phyloP scores from a whole-genome alignment of 345 rosid species.

The Firmiana major region DNA sequence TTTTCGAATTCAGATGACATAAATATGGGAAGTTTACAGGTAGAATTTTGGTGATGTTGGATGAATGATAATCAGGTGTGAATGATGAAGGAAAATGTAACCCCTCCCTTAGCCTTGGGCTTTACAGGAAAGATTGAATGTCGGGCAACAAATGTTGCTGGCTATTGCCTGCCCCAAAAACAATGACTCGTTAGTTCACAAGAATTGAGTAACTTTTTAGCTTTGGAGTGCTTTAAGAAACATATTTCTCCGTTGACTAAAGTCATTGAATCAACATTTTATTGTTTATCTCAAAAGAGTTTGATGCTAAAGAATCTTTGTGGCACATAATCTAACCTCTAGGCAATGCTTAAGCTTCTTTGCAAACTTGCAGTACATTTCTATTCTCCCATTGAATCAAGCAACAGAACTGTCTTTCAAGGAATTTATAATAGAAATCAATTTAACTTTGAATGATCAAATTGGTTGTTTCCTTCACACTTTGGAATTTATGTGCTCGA shows the following conservation, averaged over 20 bases:
- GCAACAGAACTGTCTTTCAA: neutral
- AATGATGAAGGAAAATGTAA: neutral
- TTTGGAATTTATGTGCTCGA: no score
- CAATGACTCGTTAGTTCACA: neutral
- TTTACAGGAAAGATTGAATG: neutral
- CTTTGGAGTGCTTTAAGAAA: no score
- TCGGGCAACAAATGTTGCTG: neutral
- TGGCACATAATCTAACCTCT: no score
- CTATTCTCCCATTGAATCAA: neutral
- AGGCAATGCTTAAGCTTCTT: no score
- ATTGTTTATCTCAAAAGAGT: no score
- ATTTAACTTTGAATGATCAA: no score
- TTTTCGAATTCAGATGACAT: neutral
- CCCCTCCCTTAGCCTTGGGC: neutral
- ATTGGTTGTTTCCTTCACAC: conserved; percentile 7
- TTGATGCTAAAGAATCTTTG: neutral
- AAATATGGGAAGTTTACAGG: neutral
- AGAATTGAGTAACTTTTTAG: neutral
- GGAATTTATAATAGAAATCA: no score
- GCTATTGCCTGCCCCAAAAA: neutral
- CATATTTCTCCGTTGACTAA: no score
- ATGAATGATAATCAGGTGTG: neutral
- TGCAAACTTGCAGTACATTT: no score
- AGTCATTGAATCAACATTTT: no score
- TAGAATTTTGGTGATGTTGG: neutral